Conservation (phyloP, 2,329 filamentous ascomycete genomes). For the Colletotrichum tofieldiae region DNA sequence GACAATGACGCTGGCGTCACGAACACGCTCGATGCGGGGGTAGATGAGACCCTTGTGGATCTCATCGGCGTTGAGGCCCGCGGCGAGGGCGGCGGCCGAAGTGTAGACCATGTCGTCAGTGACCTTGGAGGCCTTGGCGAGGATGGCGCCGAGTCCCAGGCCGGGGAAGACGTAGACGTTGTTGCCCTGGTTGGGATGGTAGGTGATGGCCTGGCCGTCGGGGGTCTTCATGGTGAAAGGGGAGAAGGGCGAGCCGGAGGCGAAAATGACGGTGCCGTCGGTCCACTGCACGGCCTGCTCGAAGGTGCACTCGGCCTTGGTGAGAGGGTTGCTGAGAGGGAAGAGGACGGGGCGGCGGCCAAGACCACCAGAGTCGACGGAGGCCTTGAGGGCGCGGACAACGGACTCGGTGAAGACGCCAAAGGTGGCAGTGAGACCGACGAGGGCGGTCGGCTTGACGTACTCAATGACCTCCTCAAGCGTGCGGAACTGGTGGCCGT, state of each 20-base stretch:
- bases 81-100: constrained; percentile 85
- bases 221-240: constrained; percentile 76
- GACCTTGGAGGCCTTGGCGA: constrained; percentile 87
- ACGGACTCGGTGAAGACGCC: constrained; percentile 94
- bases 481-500: constrained; percentile 79
- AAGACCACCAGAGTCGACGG: constrained; percentile 73
- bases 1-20: constrained; percentile 89
- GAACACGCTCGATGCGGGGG: constrained; percentile 90
- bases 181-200: constrained; percentile 88
- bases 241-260: constrained; percentile 93
- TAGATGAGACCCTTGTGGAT: constrained; percentile 89
- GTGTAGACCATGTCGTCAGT: constrained; percentile 98
- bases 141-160: constrained; percentile 92
- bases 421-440: constrained; percentile 94
- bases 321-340: constrained; percentile 95
- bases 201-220: constrained; percentile 73
- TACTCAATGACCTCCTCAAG: constrained; percentile 94
- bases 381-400: constrained; percentile 78
- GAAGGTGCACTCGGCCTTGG: constrained; percentile 98
- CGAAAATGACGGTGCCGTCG: constrained; percentile 92
- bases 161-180: constrained; percentile 96
- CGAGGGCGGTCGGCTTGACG: constrained; percentile 93
- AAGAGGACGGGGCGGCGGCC: constrained; percentile 93
- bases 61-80: constrained; percentile 85
- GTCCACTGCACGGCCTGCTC: constrained; percentile 94